Evolutionary conservation across 371 early-diverging fungal species (phyloP), one percentile per base, ranked within the genome.

Genomic region (Mortierella sp.): DNA sequence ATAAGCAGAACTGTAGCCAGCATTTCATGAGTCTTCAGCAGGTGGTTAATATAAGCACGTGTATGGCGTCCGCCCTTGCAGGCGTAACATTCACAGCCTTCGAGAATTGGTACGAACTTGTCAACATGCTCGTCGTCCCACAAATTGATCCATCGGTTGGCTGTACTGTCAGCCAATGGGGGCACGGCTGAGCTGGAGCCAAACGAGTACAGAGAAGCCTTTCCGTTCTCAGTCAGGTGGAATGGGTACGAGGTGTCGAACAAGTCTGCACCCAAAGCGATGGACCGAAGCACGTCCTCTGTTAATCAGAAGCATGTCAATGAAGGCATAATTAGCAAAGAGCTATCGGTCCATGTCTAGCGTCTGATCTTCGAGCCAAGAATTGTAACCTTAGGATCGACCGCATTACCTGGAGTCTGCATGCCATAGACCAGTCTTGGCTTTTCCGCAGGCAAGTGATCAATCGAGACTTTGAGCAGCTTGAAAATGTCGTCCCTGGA

Each of bases 1-100:
- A 91, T 92, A 17, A 94, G 68, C 53, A 94, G 72, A 19, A 94
- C 88, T 0, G 89, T 86, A 6, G 86, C 93, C 53, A 94, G 79
- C 93, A 94, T 94, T 78, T 94, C 94, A 47, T 90, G 90, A 6
- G 92, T 84, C 50, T 82, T 84, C 49, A 92, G 61, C 39, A 94
- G 80, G 61, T 94, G 94, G 70, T 92, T 89, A 55, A 92, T 84
- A 66, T 92, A 94, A 6, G 93, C 89, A 30, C 90, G 86, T 24
- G 90, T 85, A 79, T 93, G 90, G 26, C 64, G 59, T 34, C 83
- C 83, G 30, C 81, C 80, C 48, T 82, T 72, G 66, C 94, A 93
- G 17, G 91, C 79, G 53, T 86, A 86, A 65, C 93, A 93, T 39
- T 75, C 71, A 68, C 93, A 93, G 9, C 80, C 82, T 9, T 72